Evolutionary conservation across 495 filamentous ascomycete genomes (phyloP).

Genomic region (Podospora pseudocomata): DNA sequence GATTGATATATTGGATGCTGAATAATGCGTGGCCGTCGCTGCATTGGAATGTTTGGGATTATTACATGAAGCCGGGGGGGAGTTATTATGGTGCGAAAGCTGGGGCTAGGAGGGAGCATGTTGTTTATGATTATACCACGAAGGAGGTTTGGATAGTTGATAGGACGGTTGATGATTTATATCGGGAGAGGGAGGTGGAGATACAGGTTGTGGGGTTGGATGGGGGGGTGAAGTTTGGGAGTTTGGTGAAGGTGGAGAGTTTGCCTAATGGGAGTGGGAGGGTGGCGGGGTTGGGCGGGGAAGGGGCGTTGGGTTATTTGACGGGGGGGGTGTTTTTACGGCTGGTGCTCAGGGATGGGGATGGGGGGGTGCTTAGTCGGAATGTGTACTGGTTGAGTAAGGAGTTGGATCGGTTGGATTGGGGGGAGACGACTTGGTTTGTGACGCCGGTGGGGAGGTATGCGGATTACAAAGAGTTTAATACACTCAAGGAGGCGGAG

Average conservation of each 20-base stretch:
- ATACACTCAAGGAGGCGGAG: slow-evolving; percentile 36
- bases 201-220: slow-evolving; percentile 48
- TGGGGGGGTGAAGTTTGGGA: slow-evolving; percentile 41
- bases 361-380: slow-evolving; percentile 43
- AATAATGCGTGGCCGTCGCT: slow-evolving; percentile 62
- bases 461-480: slow-evolving; percentile 49
- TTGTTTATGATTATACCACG: slow-evolving; percentile 51
- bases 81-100: slow-evolving; percentile 59
- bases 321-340: slow-evolving; percentile 52
- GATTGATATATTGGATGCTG: slow-evolving; percentile 66
- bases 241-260: slow-evolving; percentile 26
- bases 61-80: slow-evolving; percentile 56
- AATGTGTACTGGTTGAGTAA: slow-evolving; percentile 62
- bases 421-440: slow-evolving; percentile 57
- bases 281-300: slow-evolving; percentile 25
- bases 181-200: slow-evolving; percentile 40
- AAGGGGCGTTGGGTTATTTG: slow-evolving; percentile 31
- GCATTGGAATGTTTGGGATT: slow-evolving; percentile 66
- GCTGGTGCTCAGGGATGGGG: slow-evolving; percentile 38
- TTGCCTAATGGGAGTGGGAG: slow-evolving; percentile 40
- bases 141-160: slow-evolving; percentile 54
- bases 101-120: slow-evolving; percentile 52
- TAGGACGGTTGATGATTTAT: slow-evolving; percentile 39
- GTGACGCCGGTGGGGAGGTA: slow-evolving; percentile 55
- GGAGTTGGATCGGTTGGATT: slow-evolving; percentile 49